Percentiles rank a stretch among this genome's conserved stretches.
Evolutionary conservation across 148 eudicot genomes (phyloP).

Genomic region (Polygonum maritimum): DNA sequence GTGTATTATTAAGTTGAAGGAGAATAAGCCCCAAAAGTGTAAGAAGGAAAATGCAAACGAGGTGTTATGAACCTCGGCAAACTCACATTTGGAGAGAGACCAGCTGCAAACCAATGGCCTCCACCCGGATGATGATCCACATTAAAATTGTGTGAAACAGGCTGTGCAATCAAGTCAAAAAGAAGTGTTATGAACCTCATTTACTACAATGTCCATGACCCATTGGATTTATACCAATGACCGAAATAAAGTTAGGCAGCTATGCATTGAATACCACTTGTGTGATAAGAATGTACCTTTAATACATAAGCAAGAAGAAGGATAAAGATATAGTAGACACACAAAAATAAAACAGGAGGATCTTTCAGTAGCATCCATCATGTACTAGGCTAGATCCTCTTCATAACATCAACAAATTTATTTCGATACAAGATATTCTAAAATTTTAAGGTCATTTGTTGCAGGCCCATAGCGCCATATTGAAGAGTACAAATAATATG

Average conservation of each 20-base stretch:
- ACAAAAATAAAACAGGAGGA: background rate
- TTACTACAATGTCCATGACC: conserved; percentile 30
- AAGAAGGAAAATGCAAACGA: background rate
- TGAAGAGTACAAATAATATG: background rate
- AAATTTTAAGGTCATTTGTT: background rate
- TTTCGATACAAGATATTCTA: background rate
- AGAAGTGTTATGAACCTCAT: conserved; percentile 26
- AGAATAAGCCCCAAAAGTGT: background rate
- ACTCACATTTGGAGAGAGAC: conserved; percentile 97
- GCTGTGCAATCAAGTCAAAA: conserved; percentile 26
- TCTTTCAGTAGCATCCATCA: background rate
- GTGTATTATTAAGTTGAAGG: background rate
- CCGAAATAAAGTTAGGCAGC: background rate
- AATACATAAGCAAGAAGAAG: background rate
- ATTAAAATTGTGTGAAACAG: conserved; percentile 64
- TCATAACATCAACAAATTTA: background rate
- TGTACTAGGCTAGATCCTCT: background rate
- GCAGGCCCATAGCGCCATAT: background rate
- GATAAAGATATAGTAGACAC: background rate
- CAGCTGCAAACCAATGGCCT: conserved; percentile 99
- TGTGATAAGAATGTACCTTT: background rate
- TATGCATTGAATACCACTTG: background rate
- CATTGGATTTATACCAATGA: background rate
- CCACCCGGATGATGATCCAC: conserved; percentile 98
- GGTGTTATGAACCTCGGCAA: conserved; percentile 4